Conservation (phyloP, 1,139 yeast species). For the Diutina sp. region DNA sequence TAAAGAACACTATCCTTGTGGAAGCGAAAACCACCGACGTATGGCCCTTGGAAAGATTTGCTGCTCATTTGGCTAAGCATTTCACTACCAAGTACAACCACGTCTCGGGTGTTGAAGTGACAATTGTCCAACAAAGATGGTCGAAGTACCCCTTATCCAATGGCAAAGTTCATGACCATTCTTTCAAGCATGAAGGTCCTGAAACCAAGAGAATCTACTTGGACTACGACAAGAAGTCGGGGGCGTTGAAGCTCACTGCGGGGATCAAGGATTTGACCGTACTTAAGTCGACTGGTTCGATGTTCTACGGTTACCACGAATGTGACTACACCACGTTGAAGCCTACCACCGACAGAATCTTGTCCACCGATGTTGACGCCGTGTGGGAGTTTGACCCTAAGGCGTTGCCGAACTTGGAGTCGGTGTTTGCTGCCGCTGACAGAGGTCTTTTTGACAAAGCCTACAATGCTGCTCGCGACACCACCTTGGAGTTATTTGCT, state of each 20-base stretch:
- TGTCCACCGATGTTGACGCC: conserved; percentile 79
- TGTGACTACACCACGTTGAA: conserved; percentile 82
- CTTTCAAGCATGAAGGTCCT: conserved; percentile 74
- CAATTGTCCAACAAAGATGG: conserved; percentile 69
- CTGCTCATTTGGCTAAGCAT: conserved; percentile 73
- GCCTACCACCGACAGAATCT: conserved; percentile 73
- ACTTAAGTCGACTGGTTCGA: conserved; percentile 83
- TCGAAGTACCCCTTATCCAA: conserved; percentile 9
- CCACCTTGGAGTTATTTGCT: conserved; percentile 71
- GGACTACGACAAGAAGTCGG: conserved; percentile 32
- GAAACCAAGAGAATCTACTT: conserved; percentile 58
- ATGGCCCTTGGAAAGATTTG: conserved; percentile 87
- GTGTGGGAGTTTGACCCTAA: conserved; percentile 54
- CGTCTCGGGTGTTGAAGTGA: conserved; percentile 57
- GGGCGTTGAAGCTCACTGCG: conserved; percentile 44
- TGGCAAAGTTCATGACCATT: conserved; percentile 70
- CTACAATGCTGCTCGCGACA: conserved; percentile 46
- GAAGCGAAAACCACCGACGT: conserved; percentile 72
- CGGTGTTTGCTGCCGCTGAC: conserved; percentile 41
- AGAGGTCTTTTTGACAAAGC: conserved; percentile 54
- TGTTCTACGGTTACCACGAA: conserved; percentile 75
- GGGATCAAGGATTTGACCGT: conserved; percentile 77
- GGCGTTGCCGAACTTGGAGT: conserved; percentile 27
- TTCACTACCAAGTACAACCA: conserved; percentile 66
- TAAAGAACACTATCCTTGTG: conserved; percentile 74